These are phyloP conservation scores for Setaria viridis DNA, from an alignment of 202 grass and related monocot species.

Conservation along the genomic window DNA sequence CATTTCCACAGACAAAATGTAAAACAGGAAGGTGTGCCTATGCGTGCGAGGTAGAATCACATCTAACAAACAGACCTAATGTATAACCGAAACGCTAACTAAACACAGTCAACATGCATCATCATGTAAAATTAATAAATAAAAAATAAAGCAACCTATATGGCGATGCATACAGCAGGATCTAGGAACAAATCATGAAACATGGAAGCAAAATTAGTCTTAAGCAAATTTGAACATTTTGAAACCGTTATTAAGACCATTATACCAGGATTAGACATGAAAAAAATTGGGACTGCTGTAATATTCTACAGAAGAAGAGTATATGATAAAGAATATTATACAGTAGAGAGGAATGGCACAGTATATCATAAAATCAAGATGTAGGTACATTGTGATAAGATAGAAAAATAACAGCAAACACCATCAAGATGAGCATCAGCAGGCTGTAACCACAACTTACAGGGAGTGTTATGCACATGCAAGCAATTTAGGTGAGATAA, in stretches of 20 bases:
- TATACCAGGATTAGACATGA: not conserved
- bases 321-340: not conserved
- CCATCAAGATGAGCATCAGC: conserved; percentile 29
- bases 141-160: conserved; percentile 4
- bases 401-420: conserved; percentile 4
- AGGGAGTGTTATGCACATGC: conserved; percentile 2
- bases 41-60: conserved; percentile 14
- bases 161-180: not conserved
- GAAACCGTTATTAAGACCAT: not conserved
- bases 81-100: conserved; percentile 20
- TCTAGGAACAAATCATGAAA: not conserved
- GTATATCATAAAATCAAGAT: not conserved
- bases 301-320: not conserved
- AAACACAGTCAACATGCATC: not conserved
- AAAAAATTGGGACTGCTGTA: not conserved
- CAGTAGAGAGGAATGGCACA: not conserved
- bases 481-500: conserved; percentile 15
- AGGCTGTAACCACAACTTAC: not conserved
- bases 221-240: not conserved
- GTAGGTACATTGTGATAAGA: not conserved
- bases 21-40: conserved; percentile 15
- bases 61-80: conserved; percentile 4
- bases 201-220: not conserved
- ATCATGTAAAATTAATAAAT: not conserved
- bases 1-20: conserved; percentile 22